Evolutionary conservation across 352 stramenopile species (phyloP), one percentile per base, ranked within the genome.

Genomic region (Pythium vanterpoolii): DNA sequence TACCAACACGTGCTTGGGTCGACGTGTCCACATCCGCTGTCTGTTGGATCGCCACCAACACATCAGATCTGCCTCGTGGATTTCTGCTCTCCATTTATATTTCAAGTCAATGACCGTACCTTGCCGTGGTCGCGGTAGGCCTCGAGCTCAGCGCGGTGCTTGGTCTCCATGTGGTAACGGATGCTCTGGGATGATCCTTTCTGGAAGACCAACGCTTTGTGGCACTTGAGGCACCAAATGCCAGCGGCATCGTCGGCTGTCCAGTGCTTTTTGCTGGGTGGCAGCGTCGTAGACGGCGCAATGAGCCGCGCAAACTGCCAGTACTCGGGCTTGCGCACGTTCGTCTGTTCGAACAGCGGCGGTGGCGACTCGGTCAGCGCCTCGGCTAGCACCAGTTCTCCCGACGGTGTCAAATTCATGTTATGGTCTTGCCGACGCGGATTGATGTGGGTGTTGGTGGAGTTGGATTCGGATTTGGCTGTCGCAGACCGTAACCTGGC

Each of bases 141-240:
- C 18, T 58, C 45, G 18, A 83, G 55, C 38, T 77, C 73, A n/a
- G 26, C 39, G 23, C 62, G 49, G 61, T 83, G 73, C 60, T 79
- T 79, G 62, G 73, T 83, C 64, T 83, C 73, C 73, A 83, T 83
- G 68, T 83, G 73, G 44, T 83, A 83, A 4, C 73, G 73, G 54
- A 83, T 83, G 66, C 73, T 83, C 59, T 83, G 73, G 38, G 65
- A 76, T 55, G 68, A 79, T 44, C 73, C 73, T 43, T 79, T 83
- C 34, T 79, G 73, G 43, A 74, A 79, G 18, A 65, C 43, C 10
- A 83, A 54, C 49, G 65, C 39, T 34, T 67, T 64, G 19, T 48
- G 16, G 56, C 73, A 83, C 19, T 62, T 50, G 42, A 79, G 66
- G 45, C 73, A 83, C 73, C 73, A 83, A 62, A 83, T 83, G 23